Base-by-base conservation (phyloP, 345 rosid species). In the Eucalyptus erythrocorys region DNA sequence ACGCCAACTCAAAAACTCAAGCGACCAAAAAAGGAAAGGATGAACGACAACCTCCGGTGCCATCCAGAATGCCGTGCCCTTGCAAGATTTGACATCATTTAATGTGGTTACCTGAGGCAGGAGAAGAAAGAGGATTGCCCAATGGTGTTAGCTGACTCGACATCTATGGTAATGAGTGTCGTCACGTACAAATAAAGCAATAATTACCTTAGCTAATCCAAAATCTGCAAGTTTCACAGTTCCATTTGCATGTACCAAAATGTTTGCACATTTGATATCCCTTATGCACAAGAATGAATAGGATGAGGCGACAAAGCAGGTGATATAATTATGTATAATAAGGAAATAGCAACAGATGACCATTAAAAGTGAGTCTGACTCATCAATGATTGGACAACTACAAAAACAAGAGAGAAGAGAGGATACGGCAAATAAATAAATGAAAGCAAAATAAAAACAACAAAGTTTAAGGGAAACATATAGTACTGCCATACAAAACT, bases 51-150 rank as follows among this genome's bases (percentile, higher is more conserved):
- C 99, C 99, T 97, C 99, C 43, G 99, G 99, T 80, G 99, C 99
- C 99, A 96, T 97, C 99, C 99, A 97, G 90, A 94, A 96, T 88
- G 95, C 94, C 87, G 98, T 94, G 88, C 99, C 99, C 90, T 89
- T 94, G 95, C 94, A 94, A 81, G 99, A 96, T 93, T 93, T 94
- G 59, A 94, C 95, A 92, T 97, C 97, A 87, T 95, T 96, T 13
- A 96, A 37, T 91, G 86, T 93, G 85, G 99, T 93, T 85, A 94
- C 98, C 99, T 97, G 92, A 59, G 91, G 79, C 5, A 16, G 40
- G 79, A 66, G 40, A 66, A n/a, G 76, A 66, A 66, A 66, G 32
- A 66, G 79, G 79, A 32, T 66, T 66, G 34, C 40, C 1, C 10
- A 15, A 12, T 15, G 40, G 79, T 15, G 22, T n/a, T 66, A 66